These are phyloP conservation scores for Lactifluus hygrophoroides DNA, from an alignment of 768 basidiomycete species.

Conservation along the genomic window DNA sequence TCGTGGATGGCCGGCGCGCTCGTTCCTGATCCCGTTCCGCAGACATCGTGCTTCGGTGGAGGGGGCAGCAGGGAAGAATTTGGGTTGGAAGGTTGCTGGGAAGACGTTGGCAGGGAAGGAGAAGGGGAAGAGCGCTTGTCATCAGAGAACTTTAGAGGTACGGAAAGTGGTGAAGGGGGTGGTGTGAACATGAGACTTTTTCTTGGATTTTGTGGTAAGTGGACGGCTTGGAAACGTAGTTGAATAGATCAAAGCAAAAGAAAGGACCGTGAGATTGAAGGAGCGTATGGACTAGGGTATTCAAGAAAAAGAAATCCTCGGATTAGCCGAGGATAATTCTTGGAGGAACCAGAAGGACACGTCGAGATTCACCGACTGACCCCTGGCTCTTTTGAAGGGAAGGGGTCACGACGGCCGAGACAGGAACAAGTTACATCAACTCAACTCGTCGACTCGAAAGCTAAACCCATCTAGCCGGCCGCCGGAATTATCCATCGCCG, in stretches of 20 bases:
- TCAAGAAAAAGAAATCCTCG: too few relatives aligned
- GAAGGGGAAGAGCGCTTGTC: not conserved
- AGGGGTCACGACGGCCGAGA: too few relatives aligned
- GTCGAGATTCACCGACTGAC: too few relatives aligned
- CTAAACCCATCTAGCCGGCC: too few relatives aligned
- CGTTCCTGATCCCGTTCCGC: not conserved
- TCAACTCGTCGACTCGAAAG: too few relatives aligned
- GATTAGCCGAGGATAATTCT: too few relatives aligned
- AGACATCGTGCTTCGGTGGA: not conserved
- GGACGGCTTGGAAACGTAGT: not conserved
- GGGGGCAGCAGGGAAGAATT: constrained; percentile 12
- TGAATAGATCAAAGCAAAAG: not conserved
- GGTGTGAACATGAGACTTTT: constrained; percentile 35
- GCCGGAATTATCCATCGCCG: too few relatives aligned
- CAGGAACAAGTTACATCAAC: too few relatives aligned
- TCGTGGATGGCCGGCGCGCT: not conserved
- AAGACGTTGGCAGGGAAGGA: not conserved
- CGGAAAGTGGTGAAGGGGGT: constrained; percentile 34
- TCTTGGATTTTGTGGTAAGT: not conserved
- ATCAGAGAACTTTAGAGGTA: constrained; percentile 10
- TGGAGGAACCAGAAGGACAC: too few relatives aligned
- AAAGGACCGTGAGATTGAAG: constrained; percentile 13
- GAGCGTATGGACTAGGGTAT: not conserved
- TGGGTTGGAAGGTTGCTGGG: not conserved
- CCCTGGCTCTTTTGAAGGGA: not conserved